A percentile compares a stretch with the other conserved stretches of the same genome.
Conservation (phyloP, 139 green algal genomes). For the Monoraphidium neglectum region DNA sequence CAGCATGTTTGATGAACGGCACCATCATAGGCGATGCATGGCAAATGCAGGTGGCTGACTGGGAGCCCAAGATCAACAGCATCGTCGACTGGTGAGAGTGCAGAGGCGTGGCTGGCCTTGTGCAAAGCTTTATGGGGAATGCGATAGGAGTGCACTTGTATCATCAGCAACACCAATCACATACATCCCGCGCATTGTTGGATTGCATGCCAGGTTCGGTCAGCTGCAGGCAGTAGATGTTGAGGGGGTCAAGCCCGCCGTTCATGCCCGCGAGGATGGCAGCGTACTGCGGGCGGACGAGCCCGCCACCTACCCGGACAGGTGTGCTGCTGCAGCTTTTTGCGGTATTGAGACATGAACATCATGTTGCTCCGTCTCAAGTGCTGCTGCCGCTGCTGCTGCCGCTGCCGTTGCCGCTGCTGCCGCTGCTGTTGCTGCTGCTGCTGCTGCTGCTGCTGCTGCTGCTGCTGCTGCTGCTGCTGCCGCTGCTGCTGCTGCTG, state of each 20-base stretch:
- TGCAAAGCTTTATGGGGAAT: too few relatives aligned
- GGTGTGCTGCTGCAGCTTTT: slow-evolving; percentile 9
- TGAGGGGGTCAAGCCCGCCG: slow-evolving; percentile 54
- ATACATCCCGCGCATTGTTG: too few relatives aligned
- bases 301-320: slow-evolving; percentile 19
- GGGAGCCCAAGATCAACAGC: slow-evolving; percentile 64
- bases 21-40: not conserved
- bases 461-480: too few relatives aligned
- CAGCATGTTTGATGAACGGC: not conserved
- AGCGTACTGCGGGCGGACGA: slow-evolving; percentile 58
- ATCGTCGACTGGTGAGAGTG: slow-evolving; percentile 72
- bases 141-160: too few relatives aligned
- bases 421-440: not conserved
- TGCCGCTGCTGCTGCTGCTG: too few relatives aligned
- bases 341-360: too few relatives aligned
- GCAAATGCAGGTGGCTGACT: slow-evolving; percentile 59
- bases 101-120: too few relatives aligned
- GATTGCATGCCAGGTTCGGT: slow-evolving; percentile 68
- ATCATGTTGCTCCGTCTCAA: too few relatives aligned
- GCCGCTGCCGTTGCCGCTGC: not conserved
- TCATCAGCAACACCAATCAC: too few relatives aligned
- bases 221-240: slow-evolving; percentile 75
- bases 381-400: not conserved
- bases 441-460: not conserved
- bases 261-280: slow-evolving; percentile 44